Percentiles rank a stretch among this genome's conserved stretches.
phyloP scores from a whole-genome alignment of 2,329 filamentous ascomycete species.

The Xylogone sp. region DNA sequence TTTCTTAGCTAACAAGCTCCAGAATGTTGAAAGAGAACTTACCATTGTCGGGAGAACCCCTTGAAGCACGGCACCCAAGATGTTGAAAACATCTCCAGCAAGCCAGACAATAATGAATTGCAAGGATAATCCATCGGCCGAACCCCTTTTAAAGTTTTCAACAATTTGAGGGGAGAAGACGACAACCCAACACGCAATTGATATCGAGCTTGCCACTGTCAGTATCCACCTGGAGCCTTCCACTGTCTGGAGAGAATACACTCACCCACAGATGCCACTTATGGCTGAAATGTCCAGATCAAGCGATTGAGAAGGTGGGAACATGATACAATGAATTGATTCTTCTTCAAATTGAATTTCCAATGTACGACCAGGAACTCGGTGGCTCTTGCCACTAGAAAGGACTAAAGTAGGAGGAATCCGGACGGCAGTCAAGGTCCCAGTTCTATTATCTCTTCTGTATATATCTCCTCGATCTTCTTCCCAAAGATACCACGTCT shows the following conservation, averaged over 20 bases:
- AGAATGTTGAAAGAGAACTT: constrained; percentile 16
- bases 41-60: constrained; percentile 92
- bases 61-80: constrained; percentile 86
- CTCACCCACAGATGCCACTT: constrained; percentile 84
- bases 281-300: constrained; percentile 86
- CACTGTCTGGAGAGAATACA: constrained; percentile 4
- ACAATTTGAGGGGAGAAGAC: constrained; percentile 97
- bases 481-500: background rate
- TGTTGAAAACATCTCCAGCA: constrained; percentile 93
- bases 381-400: background rate
- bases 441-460: background rate
- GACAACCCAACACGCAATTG: constrained; percentile 95
- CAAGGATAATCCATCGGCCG: constrained; percentile 83
- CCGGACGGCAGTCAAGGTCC: background rate
- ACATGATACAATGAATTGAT: background rate
- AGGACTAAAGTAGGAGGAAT: background rate
- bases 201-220: constrained; percentile 67
- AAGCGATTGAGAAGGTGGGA: constrained; percentile 48
- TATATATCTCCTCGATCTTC: background rate
- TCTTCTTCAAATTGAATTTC: background rate
- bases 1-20: background rate
- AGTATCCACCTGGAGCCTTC: background rate
- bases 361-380: background rate
- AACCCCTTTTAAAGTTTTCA: constrained; percentile 83
- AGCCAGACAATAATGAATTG: constrained; percentile 94